Evolutionary conservation across 176 grass and related monocot genomes (phyloP).

Genomic region (Hyparrhenia diplandra): DNA sequence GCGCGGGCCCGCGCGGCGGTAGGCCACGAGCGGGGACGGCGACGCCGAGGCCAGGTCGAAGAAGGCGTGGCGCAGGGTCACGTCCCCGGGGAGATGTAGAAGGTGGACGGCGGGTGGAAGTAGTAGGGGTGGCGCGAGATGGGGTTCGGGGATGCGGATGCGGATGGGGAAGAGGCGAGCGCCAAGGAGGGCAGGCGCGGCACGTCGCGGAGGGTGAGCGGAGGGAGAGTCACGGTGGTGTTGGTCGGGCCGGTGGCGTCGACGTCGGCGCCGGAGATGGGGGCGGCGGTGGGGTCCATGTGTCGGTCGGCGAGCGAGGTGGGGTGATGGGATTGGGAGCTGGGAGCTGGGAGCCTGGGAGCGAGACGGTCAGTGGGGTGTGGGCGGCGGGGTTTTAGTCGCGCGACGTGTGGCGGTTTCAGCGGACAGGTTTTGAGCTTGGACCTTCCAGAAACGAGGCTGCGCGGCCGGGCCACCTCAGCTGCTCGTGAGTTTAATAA

Average conservation of each 20-base stretch:
- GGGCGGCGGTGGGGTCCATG: slow-evolving; percentile 35
- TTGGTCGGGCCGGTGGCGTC: slow-evolving; percentile 15
- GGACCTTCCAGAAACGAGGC: no score
- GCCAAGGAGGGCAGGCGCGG: neutral
- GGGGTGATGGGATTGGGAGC: neutral
- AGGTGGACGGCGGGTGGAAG: slow-evolving; percentile 58
- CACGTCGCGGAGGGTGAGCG: slow-evolving; percentile 46
- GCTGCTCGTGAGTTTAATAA: no score
- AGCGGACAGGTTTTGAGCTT: no score
- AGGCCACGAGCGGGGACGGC: slow-evolving; percentile 43
- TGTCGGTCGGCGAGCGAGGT: slow-evolving; percentile 13
- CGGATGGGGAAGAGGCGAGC: neutral
- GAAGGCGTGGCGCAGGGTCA: slow-evolving; percentile 69
- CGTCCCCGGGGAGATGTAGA: slow-evolving; percentile 73
- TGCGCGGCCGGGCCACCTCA: no score
- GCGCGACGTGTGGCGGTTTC: no score
- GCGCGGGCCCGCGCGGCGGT: slow-evolving; percentile 77
- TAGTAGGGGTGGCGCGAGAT: slow-evolving; percentile 56
- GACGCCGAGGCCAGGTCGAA: slow-evolving; percentile 49
- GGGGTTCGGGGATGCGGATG: slow-evolving; percentile 31
- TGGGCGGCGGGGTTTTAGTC: no score
- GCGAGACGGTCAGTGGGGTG: no score
- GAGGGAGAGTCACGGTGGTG: slow-evolving; percentile 37
- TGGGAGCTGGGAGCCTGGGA: no score
- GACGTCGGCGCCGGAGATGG: slow-evolving; percentile 7